Conservation (phyloP, 805 yeast genomes). For the Dipodascus geniculatus region DNA sequence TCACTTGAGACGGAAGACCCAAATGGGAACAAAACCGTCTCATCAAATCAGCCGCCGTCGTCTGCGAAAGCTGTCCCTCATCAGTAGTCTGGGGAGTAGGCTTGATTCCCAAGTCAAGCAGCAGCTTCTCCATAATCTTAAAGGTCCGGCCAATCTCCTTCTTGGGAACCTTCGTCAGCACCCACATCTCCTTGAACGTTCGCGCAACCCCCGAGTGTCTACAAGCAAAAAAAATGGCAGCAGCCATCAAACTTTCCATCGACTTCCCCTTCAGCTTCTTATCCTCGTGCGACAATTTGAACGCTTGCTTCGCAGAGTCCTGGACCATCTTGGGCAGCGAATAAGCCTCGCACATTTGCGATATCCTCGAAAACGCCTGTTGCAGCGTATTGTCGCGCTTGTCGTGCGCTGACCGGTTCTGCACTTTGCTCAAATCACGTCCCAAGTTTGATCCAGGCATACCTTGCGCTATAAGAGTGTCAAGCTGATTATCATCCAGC, state of each 20-base stretch:
- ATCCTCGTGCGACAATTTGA: constrained; percentile 81
- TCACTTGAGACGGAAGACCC: constrained; percentile 73
- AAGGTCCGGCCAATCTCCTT: constrained; percentile 91
- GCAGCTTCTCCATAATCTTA: constrained; percentile 65
- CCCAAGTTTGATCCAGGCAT: constrained; percentile 79
- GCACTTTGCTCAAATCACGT: constrained; percentile 85
- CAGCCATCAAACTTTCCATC: constrained; percentile 92
- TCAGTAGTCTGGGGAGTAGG: constrained; percentile 30
- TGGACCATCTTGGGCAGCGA: constrained; percentile 90
- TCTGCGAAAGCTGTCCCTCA: constrained; percentile 60
- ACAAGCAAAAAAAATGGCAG: constrained; percentile 89
- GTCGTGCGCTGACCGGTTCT: constrained; percentile 74
- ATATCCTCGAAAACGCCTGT: constrained; percentile 79
- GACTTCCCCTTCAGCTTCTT: constrained; percentile 79
- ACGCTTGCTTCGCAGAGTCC: constrained; percentile 96
- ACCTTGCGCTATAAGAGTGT: constrained; percentile 82
- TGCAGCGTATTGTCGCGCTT: constrained; percentile 78
- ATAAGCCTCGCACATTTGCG: constrained; percentile 95
- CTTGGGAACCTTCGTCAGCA: constrained; percentile 83
- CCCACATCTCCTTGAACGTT: constrained; percentile 92
- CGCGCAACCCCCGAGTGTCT: constrained; percentile 89
- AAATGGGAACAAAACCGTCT: constrained; percentile 93
- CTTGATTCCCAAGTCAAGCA: constrained; percentile 27
- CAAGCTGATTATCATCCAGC: constrained; percentile 80
- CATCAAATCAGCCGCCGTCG: constrained; percentile 87